These are phyloP conservation scores for Monosporascus sp. DNA, from an alignment of 2,329 filamentous ascomycete species.

Conservation along the genomic window DNA sequence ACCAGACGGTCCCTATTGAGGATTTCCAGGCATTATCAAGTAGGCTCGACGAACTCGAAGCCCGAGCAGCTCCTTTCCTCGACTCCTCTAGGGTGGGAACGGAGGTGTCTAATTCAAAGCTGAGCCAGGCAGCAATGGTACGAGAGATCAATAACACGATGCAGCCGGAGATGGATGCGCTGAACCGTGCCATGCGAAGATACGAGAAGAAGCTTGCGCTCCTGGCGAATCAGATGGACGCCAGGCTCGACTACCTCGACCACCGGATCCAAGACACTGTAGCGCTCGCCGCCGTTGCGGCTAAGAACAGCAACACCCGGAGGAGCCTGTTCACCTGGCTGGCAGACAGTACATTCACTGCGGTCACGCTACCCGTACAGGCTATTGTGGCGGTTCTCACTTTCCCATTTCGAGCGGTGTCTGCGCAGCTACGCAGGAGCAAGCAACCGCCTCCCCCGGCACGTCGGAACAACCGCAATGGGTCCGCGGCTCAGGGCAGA, in stretches of 20 bases:
- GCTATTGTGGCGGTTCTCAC: slow-evolving; percentile 33
- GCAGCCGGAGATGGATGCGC: slow-evolving; percentile 78
- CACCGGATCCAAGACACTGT: slow-evolving; percentile 69
- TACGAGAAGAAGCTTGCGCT: slow-evolving; percentile 86
- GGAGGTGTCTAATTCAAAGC: slow-evolving; percentile 26
- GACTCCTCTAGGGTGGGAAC: slow-evolving; percentile 14
- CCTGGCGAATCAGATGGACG: slow-evolving; percentile 69
- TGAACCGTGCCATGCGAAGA: slow-evolving; percentile 81
- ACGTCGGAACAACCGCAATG: too few relatives aligned
- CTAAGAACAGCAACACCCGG: slow-evolving; percentile 40
- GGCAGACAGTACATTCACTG: slow-evolving; percentile 29
- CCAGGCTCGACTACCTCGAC: slow-evolving; percentile 67
- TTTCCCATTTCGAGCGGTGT: slow-evolving; percentile 36
- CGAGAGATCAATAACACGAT: slow-evolving; percentile 59
- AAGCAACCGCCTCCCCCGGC: slow-evolving; percentile 12
- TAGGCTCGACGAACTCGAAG: slow-evolving; percentile 66
- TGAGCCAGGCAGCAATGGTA: slow-evolving; percentile 38
- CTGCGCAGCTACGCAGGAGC: slow-evolving; percentile 28
- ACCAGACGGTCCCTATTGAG: slow-evolving; percentile 29
- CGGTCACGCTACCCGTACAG: slow-evolving; percentile 37
- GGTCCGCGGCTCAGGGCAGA: slow-evolving; percentile 9
- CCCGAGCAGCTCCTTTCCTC: slow-evolving; percentile 38
- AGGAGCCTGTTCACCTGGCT: slow-evolving; percentile 32
- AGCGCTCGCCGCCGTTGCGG: slow-evolving; percentile 72
- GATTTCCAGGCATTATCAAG: slow-evolving; percentile 53